Base-by-base conservation (phyloP, 495 filamentous ascomycete species). In the Physcia stellaris region DNA sequence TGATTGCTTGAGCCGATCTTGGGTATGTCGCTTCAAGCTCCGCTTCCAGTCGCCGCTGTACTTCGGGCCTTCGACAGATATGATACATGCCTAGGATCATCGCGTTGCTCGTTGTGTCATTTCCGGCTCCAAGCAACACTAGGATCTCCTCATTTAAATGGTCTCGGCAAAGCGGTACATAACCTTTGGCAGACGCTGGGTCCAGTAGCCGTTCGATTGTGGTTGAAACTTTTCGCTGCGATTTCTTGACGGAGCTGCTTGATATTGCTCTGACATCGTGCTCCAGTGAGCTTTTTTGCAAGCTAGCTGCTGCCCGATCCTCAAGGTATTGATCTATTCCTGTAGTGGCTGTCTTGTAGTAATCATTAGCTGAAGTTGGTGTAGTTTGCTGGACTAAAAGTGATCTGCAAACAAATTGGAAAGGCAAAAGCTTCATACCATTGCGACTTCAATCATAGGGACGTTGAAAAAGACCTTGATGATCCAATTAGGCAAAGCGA, bases 101-200 rank as follows among this genome's bases (percentile, higher is more conserved):
- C 4, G 34, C 16, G 21, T 37, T 37, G 15, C 17, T 13, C 13
- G 34, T 37, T 1, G 34, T 37, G 9, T 37, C 34, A 16, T 37
- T 37, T 28, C 34, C 34, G 13, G 34, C 34, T 13, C 17, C 23
- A 6, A 37, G 21, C 1, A 37, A 21, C 15, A 21, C 23, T 21
- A 37, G 21, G 2, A 21, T 21, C 34, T 37, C 34, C n/a, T 37
- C 34, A 21, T 37, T 37, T 13, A 37, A 12, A 11, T 24, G 17
- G 21, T 24, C 7, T 18, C 15, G 15, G 30, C 19, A 16, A 6
- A 18, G 30, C 30, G 19, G 15, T 12, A 32, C 30, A 6, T 32
- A 18, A 16, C 30, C 30, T 16, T 18, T 15, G 9, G 30, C 30
- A 11, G 30, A 15, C 15, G 16, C 19, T 12, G 30, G 30, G 10